Evolutionary conservation across 306 rosid genomes (phyloP), one percentile per base, ranked within the genome.

Genomic region (Ceratonia siliqua): DNA sequence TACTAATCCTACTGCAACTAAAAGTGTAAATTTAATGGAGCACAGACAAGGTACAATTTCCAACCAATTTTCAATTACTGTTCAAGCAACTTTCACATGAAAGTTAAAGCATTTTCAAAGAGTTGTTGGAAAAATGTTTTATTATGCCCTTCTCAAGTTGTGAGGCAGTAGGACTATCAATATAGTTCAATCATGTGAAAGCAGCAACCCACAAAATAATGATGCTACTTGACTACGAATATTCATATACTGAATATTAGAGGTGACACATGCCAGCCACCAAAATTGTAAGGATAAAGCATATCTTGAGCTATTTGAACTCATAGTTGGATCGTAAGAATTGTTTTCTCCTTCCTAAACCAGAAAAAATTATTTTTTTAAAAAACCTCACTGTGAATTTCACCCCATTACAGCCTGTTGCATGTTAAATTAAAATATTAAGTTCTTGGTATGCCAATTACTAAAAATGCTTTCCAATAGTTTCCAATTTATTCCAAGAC

Each of bases 31-130:
- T 65, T 63, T 4, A 25, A 54, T 5, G 17, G 13, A 33, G 59
- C 68, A 68, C 66, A 53, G 68, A 70, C n/a, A 57, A 12, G 8
- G 21, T 28, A 55, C 17, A 48, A 50, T 36, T 28, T 69, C 58
- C 43, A 12, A 58, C 46, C 61, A 43, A 72, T 25, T 76, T 72
- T 46, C 27, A 77, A 61, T 21, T 61, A n/a, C 20, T 36, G 32
- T 54, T 72, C 49, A 28, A 65, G 58, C 39, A 61, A 52, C 52
- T 42, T 58, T n/a, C 4, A 76, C 33, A 42, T 27, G 42, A n/a
- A n/a, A 78, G 12, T 28, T 3, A 39, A 70, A 59, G 42, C 35
- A 25, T n/a, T 64, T 55, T 64, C 78, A n/a, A n/a, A n/a, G n/a
- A n/a, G n/a, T n/a, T n/a, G n/a, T 54, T 24, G 39, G 41, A n/a